phyloP scores from a whole-genome alignment of 2,329 filamentous ascomycete species.

The Penicillium nordicum region DNA sequence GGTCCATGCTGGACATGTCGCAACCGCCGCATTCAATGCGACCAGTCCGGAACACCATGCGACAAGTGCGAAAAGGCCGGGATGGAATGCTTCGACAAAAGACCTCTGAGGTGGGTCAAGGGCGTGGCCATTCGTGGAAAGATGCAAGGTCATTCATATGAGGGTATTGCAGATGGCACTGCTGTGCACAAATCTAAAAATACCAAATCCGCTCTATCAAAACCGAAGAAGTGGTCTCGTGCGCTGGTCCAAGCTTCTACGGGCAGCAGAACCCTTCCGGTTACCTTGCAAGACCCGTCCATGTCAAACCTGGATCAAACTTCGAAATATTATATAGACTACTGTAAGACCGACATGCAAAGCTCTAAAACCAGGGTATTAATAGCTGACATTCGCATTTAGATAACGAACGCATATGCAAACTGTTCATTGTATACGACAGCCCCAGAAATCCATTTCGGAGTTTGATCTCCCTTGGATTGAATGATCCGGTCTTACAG shows the following conservation, averaged over 20 bases:
- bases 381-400: not conserved
- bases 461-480: slow-evolving; percentile 30
- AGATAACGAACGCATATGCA: slow-evolving; percentile 38
- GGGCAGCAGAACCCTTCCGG: not conserved
- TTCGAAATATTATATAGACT: slow-evolving; percentile 8
- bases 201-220: not conserved
- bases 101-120: slow-evolving; percentile 36
- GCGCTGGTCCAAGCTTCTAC: not conserved
- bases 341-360: not conserved
- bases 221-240: not conserved
- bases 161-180: not conserved
- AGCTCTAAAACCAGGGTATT: not conserved
- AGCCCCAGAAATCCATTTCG: slow-evolving; percentile 35
- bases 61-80: slow-evolving; percentile 34
- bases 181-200: not conserved
- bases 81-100: slow-evolving; percentile 32
- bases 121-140: slow-evolving; percentile 37
- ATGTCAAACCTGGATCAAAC: slow-evolving; percentile 16
- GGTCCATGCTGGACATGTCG: slow-evolving; percentile 36
- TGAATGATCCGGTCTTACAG: slow-evolving; percentile 28
- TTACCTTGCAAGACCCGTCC: not conserved
- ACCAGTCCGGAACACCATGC: slow-evolving; percentile 29
- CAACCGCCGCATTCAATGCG: slow-evolving; percentile 36
- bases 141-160: slow-evolving; percentile 26
- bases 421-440: slow-evolving; percentile 36